These are phyloP conservation scores for Pseudoscleropodium purum DNA, from an alignment of 225 moss, liverwort and hornwort species.

Conservation along the genomic window DNA sequence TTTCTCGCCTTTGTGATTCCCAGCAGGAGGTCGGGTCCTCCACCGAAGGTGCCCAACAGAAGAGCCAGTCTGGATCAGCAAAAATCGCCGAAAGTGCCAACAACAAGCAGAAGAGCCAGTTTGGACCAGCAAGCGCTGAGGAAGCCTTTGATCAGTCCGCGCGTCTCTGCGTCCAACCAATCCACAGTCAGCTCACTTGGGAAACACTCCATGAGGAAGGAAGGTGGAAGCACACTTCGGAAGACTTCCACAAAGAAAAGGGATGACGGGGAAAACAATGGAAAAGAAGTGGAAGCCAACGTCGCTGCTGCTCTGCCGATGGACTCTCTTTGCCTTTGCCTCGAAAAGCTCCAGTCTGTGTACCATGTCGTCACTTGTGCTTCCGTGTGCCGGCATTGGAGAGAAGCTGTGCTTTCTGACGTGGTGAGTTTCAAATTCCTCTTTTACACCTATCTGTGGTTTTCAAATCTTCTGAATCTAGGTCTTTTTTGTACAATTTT, in stretches of 20 bases:
- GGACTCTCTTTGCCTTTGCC: slow-evolving; percentile 73
- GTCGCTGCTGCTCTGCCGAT: slow-evolving; percentile 33
- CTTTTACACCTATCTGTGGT: background rate
- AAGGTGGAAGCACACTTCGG: background rate
- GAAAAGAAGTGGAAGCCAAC: slow-evolving; percentile 17
- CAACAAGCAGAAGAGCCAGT: slow-evolving; percentile 17
- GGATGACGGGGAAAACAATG: background rate
- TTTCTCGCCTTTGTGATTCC: background rate
- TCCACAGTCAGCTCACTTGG: slow-evolving; percentile 23
- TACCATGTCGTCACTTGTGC: slow-evolving; percentile 75
- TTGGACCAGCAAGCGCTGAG: slow-evolving; percentile 1
- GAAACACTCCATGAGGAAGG: slow-evolving; percentile 25
- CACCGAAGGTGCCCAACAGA: background rate
- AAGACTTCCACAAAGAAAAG: background rate
- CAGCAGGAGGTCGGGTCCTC: slow-evolving; percentile 17
- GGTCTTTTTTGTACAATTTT: background rate
- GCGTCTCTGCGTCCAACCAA: slow-evolving; percentile 6
- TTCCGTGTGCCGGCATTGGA: slow-evolving; percentile 71
- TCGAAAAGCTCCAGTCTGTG: slow-evolving; percentile 65
- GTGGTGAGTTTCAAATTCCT: slow-evolving; percentile 18
- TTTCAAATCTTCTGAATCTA: background rate
- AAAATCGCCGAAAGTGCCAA: background rate
- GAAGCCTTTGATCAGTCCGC: background rate
- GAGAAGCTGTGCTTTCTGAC: slow-evolving; percentile 56
- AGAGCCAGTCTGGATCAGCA: slow-evolving; percentile 19